These are phyloP conservation scores for Colletotrichum spinosum DNA, from an alignment of 2,329 filamentous ascomycete species.

Conservation along the genomic window DNA sequence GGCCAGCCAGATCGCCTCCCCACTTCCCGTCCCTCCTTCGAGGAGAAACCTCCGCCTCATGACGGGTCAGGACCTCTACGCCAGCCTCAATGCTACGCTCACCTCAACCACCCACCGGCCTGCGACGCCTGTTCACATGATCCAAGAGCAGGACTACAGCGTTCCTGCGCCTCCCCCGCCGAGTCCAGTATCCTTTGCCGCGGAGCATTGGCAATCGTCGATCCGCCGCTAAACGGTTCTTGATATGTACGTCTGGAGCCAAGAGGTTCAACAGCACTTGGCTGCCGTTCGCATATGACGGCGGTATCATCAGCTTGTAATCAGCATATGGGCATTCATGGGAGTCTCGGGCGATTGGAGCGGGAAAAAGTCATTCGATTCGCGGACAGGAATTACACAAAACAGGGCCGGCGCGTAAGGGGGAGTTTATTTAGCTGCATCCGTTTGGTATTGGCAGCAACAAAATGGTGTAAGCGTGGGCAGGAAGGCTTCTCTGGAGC, in stretches of 20 bases:
- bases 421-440: too few relatives aligned
- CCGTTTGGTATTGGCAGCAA: too few relatives aligned
- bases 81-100: slow-evolving; percentile 64
- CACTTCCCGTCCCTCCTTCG: slow-evolving; percentile 60
- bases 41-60: slow-evolving; percentile 58
- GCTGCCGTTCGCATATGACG: slow-evolving; percentile 13
- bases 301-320: slow-evolving; percentile 19
- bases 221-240: slow-evolving; percentile 43
- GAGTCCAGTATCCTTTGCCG: slow-evolving; percentile 71
- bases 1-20: slow-evolving; percentile 55
- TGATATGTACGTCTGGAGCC: neutral
- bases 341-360: slow-evolving; percentile 32
- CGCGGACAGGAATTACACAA: slow-evolving; percentile 10
- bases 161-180: slow-evolving; percentile 75
- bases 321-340: slow-evolving; percentile 25
- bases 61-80: slow-evolving; percentile 64
- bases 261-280: neutral
- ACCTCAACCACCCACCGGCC: slow-evolving; percentile 56
- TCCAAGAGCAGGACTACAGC: slow-evolving; percentile 69
- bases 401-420: neutral
- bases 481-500: neutral
- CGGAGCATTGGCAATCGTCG: slow-evolving; percentile 64
- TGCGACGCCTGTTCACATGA: slow-evolving; percentile 60
- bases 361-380: slow-evolving; percentile 28
- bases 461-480: too few relatives aligned